Base-by-base conservation (phyloP, 768 basidiomycete species). In the Boletus subcaerulescens region DNA sequence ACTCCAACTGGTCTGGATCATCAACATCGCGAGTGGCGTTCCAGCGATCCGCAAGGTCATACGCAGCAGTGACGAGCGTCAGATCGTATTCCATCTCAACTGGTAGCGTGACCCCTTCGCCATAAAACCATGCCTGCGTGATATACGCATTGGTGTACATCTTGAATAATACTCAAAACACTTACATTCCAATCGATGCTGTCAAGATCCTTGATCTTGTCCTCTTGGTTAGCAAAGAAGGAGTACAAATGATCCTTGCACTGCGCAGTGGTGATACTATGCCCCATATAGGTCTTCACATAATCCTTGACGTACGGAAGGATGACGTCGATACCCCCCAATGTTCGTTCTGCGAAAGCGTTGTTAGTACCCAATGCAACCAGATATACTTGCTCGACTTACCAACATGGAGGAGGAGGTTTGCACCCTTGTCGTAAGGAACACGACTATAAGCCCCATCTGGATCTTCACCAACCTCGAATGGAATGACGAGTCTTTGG, bases 381-480 rank as follows among this genome's bases (percentile, higher is more conserved):
- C 5, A 3, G 7, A 18, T 8, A 12, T 24, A 7, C 13, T 32
- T 26, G 6, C 13, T 36, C 2, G 12, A 40, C 50, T 1, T 12
- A 89, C 89, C 94, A 20, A 98, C 78, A 66, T 91, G 80, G 17
- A 95, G 80, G 15, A 98, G 74, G 62, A 98, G 82, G 67, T 93
- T 96, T 8, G 91, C 80, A 24, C 96, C 95, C 73, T 96, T 91
- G 68, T 90, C 89, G 60, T 97, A 97, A 2, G 95, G 89, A 45
- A 97, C 77, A 48, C 76, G 67, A 56, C 76, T 78, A 69, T 87
- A 92, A 7, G 89, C 87, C 45, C 87, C 86, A 64, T 93, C 89
- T 1, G 89, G 83, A 64, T 89, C 85, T 71, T 92, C 82, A 14
- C 89, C 87, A 42, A 76, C 68, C 40, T 87, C 80, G 18, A 89